phyloP scores from a whole-genome alignment of 257 asterid genomes.

The Solanum corneliomulleri region DNA sequence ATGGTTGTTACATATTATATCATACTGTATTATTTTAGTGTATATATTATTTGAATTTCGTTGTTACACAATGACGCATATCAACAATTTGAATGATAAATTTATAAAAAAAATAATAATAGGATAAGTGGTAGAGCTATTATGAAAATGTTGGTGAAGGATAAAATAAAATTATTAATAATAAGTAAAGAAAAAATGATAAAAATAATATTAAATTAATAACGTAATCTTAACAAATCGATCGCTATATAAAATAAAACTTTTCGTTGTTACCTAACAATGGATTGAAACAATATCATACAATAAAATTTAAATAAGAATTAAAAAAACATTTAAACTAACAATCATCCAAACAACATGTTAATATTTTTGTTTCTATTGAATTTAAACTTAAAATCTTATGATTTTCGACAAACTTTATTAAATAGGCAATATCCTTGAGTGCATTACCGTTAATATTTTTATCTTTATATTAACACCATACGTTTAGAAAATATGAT shows the following conservation, averaged over 20 bases:
- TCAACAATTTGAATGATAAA: too few species aligned
- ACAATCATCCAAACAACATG: neutral
- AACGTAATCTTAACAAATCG: neutral
- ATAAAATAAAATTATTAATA: too few species aligned
- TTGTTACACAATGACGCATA: too few species aligned
- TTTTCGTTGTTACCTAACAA: too few species aligned
- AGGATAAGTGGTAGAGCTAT: too few species aligned
- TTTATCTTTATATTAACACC: neutral
- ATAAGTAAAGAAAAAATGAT: neutral
- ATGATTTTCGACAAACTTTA: too few species aligned
- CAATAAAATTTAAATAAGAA: neutral
- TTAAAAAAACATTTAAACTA: too few species aligned
- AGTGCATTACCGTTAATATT: neutral
- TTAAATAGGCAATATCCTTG: neutral
- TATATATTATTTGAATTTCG: fast-evolving
- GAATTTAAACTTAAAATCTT: neutral
- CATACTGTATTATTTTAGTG: neutral
- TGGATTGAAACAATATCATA: too few species aligned
- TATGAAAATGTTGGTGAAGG: neutral
- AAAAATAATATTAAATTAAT: too few species aligned
- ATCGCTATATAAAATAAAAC: neutral
- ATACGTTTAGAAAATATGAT: neutral
- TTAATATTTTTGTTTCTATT: too few species aligned
- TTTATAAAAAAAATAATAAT: too few species aligned
- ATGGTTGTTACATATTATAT: too few species aligned